Evolutionary conservation across 306 rosid genomes (phyloP), one percentile per base, ranked within the genome.

Genomic region (Carpinus fangiana): DNA sequence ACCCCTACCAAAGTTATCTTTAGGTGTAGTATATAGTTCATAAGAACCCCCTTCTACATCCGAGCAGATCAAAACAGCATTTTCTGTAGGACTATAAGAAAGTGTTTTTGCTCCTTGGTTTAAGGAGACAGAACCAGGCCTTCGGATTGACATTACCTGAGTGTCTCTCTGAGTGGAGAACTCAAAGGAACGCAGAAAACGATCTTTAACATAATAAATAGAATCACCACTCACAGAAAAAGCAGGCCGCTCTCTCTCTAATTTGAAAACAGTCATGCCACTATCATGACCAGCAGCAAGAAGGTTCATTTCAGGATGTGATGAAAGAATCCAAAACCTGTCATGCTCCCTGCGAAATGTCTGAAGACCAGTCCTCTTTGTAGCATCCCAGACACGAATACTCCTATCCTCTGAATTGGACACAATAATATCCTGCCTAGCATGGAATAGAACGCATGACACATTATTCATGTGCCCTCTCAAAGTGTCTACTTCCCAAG

Each of bases 401-500:
- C 98, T 94, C 83, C 91, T 94, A 82, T 94, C 98, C 85, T 94
- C 98, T 46, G 98, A 94, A 83, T 94, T 94, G 56, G 98, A 94
- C 72, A 94, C 93, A 77, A 94, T 92, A 66, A 94, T 88, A 76
- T 94, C 98, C 86, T 92, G 98, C 82, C 91, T 94, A 71, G 96
- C 92, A 82, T 94, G 96, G 87, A 94, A 94, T 93, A 92, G 83
- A 65, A 92, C 98, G 81, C 96, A 90, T 72, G 98, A 94, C 72
- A 94, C 98, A 74, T 94, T 94, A 85, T 94, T 94, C 94, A 87
- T 94, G 86, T 94, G 98, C 73, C 98, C 98, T 80, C 97, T 89
- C 89, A 94, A 74, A 21, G 98, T 94, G 85, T 94, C 98, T 76
- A 94, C 97, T 88, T 92, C 97, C 98, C 97, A 92, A 75, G 98